phyloP scores from a whole-genome alignment of 2,329 filamentous ascomycete genomes.

The Colletotrichum tofieldiae region DNA sequence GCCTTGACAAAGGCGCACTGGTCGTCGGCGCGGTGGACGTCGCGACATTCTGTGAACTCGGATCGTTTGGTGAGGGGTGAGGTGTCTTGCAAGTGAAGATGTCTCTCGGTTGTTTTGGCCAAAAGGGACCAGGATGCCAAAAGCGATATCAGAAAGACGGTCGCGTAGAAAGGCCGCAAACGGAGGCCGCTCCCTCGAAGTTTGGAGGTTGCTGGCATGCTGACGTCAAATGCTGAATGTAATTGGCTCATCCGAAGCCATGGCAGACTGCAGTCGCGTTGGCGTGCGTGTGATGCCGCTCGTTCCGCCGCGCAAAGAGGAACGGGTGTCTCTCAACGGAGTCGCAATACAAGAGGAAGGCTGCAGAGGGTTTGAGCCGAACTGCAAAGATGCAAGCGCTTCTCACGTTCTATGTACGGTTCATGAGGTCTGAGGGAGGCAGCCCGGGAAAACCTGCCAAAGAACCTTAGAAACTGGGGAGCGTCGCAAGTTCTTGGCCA shows the following conservation, averaged over 20 bases:
- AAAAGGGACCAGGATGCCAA: slow-evolving; percentile 64
- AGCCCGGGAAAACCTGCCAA: slow-evolving; percentile 42
- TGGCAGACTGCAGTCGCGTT: slow-evolving; percentile 35
- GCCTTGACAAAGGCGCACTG: slow-evolving; percentile 88
- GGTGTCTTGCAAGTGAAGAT: slow-evolving; percentile 36
- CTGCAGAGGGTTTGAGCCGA: slow-evolving; percentile 33
- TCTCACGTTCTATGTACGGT: slow-evolving; percentile 37
- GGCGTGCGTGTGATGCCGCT: slow-evolving; percentile 36
- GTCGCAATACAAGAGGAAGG: slow-evolving; percentile 17
- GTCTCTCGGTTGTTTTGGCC: slow-evolving; percentile 37
- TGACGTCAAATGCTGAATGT: slow-evolving; percentile 40
- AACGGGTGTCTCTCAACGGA: slow-evolving; percentile 26
- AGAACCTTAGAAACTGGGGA: neutral
- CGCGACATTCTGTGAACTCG: slow-evolving; percentile 74
- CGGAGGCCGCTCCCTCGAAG: slow-evolving; percentile 56
- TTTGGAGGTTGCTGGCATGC: slow-evolving; percentile 47
- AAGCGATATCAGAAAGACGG: slow-evolving; percentile 62
- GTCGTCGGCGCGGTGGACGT: slow-evolving; percentile 83
- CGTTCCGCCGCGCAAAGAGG: slow-evolving; percentile 32
- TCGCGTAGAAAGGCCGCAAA: slow-evolving; percentile 66
- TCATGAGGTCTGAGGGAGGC: slow-evolving; percentile 39
- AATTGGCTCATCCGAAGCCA: slow-evolving; percentile 43
- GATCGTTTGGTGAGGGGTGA: slow-evolving; percentile 48
- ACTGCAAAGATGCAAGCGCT: slow-evolving; percentile 37
- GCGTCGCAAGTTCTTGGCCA: slow-evolving; percentile 42